These are phyloP conservation scores for Auricularia cornea DNA, from an alignment of 768 basidiomycete species.

Conservation along the genomic window DNA sequence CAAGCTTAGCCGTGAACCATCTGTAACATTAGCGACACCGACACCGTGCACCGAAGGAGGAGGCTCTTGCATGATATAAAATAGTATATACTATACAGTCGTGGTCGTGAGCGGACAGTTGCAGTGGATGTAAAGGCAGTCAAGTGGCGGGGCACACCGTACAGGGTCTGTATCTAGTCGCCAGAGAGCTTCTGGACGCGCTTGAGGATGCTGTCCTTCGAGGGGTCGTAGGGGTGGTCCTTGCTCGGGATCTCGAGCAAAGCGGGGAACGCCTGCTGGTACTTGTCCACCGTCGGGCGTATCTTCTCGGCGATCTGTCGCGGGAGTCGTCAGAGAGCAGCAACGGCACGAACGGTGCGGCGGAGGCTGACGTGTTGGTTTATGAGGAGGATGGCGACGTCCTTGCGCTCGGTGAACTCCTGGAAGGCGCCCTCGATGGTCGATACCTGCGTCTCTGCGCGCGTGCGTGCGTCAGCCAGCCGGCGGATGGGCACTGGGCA, in stretches of 20 bases:
- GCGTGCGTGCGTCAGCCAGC: conserved; percentile 2
- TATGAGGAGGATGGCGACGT: conserved; percentile 93
- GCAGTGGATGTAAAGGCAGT: too few relatives aligned
- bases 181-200: conserved; percentile 95
- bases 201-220: conserved; percentile 92
- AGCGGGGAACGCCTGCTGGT: conserved; percentile 93
- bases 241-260: conserved; percentile 97
- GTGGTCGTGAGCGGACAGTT: background rate
- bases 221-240: conserved; percentile 96
- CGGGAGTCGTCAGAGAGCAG: conserved; percentile 1
- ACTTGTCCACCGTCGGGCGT: conserved; percentile 86
- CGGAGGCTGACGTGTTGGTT: conserved; percentile 96
- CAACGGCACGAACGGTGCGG: background rate
- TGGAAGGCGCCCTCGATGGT: conserved; percentile 88
- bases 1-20: background rate
- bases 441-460: conserved; percentile 79
- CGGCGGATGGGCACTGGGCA: background rate
- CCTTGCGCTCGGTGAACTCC: conserved; percentile 89
- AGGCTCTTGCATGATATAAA: background rate
- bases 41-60: background rate
- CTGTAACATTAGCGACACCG: background rate
- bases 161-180: too few relatives aligned
- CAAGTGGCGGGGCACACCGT: too few relatives aligned
- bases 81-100: background rate
- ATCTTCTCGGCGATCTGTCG: conserved; percentile 99